Conservation (phyloP, 106 monocot genomes). For the Allium cepa region DNA sequence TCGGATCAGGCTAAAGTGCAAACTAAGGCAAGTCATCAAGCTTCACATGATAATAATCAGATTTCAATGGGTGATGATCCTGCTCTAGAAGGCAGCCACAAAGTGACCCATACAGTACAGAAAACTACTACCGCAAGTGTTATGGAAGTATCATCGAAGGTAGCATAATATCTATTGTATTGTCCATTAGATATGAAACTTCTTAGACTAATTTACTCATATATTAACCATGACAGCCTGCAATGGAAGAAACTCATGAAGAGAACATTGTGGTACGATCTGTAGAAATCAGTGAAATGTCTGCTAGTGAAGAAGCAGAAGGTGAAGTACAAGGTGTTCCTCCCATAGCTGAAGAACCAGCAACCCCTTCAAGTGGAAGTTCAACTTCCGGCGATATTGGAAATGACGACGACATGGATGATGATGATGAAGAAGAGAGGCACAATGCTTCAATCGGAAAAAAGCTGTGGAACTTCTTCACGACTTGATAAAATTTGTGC, state of each 20-base stretch:
- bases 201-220: not conserved
- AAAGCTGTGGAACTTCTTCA: conserved; percentile 66
- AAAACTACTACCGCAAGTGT: conserved; percentile 14
- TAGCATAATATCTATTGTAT: not conserved
- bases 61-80: conserved; percentile 7
- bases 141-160: conserved; percentile 35
- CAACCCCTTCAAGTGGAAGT: conserved; percentile 2
- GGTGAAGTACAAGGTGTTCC: conserved; percentile 5
- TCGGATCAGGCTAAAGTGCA: conserved; percentile 22
- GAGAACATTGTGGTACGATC: conserved; percentile 11
- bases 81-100: conserved; percentile 7
- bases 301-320: conserved; percentile 7
- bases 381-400: not conserved
- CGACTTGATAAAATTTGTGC: conserved; percentile 4
- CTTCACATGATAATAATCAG: conserved; percentile 16
- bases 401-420: conserved; percentile 23
- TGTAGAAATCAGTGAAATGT: conserved; percentile 19
- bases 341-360: conserved; percentile 5
- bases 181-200: not conserved
- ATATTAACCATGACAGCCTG: conserved; percentile 9
- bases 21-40: conserved; percentile 6
- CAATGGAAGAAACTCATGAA: conserved; percentile 17
- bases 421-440: conserved; percentile 18
- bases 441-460: conserved; percentile 47
- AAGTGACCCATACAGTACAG: conserved; percentile 1